Conservation (phyloP, 1,284 basidiomycete genomes). For the Tausonia pullulans region DNA sequence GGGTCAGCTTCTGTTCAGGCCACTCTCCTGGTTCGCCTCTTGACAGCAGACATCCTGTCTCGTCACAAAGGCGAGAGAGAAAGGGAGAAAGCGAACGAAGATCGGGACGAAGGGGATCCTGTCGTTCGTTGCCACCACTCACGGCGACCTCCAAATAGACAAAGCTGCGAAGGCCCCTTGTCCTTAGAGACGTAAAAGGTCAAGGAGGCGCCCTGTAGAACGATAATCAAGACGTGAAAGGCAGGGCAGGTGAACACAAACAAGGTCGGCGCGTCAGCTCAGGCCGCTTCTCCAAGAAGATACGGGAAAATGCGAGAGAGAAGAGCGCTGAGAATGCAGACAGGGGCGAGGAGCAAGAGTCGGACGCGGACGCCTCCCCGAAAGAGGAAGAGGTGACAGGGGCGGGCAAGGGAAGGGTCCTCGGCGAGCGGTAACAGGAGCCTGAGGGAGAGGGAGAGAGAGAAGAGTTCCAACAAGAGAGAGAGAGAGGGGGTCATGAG, state of each 20-base stretch:
- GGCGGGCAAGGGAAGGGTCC: not conserved
- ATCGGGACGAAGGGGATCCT: not conserved
- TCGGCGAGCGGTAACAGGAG: not conserved
- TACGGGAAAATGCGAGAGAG: not conserved
- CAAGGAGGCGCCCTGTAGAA: not conserved
- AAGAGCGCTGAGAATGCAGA: not conserved
- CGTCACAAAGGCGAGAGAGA: not conserved
- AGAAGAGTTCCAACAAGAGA: not conserved
- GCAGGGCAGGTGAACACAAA: not conserved
- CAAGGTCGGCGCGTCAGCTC: not conserved
- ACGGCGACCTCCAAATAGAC: conserved; percentile 12
- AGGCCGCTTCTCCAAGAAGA: not conserved
- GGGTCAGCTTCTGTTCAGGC: not conserved
- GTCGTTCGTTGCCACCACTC: not conserved
- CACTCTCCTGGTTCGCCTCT: not conserved
- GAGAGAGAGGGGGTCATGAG: too few species aligned
- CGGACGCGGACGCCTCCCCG: too few species aligned
- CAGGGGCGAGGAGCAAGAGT: not conserved
- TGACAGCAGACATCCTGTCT: not conserved
- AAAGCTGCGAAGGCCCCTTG: not conserved
- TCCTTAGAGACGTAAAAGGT: not conserved
- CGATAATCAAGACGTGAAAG: not conserved
- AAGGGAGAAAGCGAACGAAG: not conserved
- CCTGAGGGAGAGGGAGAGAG: not conserved
- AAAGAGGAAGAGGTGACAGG: too few species aligned